Conservation (phyloP, 2,329 filamentous ascomycete genomes). For the Coniochaeta sp. region DNA sequence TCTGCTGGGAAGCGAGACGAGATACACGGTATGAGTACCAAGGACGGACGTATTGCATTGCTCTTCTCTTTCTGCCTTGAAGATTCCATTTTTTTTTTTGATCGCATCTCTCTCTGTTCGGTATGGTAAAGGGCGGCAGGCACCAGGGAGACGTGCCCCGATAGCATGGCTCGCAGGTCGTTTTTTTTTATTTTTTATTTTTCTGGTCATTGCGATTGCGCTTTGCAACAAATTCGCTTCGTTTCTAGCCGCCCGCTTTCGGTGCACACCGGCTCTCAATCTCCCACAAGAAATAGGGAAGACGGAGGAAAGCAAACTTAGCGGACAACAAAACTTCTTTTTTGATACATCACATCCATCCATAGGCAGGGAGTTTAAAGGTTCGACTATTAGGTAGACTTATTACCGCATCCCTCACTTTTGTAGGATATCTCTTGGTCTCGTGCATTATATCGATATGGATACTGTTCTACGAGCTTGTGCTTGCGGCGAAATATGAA, state of each 20-base stretch:
- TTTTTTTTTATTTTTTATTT: background rate
- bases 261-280: too few relatives aligned
- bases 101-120: background rate
- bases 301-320: too few relatives aligned
- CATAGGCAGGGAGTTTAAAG: constrained; percentile 2
- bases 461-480: too few relatives aligned
- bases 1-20: background rate
- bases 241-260: background rate
- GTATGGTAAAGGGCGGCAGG: background rate
- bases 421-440: background rate
- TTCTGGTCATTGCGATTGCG: background rate
- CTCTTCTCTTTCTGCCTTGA: background rate
- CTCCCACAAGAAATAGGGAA: too few relatives aligned
- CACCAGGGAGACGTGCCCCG: background rate
- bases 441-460: background rate
- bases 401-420: background rate
- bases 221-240: too few relatives aligned
- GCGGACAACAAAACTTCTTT: too few relatives aligned
- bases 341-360: background rate
- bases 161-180: background rate
- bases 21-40: background rate
- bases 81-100: too few relatives aligned
- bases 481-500: too few relatives aligned
- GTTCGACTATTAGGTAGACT: background rate
- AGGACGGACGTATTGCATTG: background rate